Percentiles rank a stretch among this genome's conserved stretches.
Conservation (phyloP, 1,284 basidiomycete genomes). For the Ustilago trichophora region DNA sequence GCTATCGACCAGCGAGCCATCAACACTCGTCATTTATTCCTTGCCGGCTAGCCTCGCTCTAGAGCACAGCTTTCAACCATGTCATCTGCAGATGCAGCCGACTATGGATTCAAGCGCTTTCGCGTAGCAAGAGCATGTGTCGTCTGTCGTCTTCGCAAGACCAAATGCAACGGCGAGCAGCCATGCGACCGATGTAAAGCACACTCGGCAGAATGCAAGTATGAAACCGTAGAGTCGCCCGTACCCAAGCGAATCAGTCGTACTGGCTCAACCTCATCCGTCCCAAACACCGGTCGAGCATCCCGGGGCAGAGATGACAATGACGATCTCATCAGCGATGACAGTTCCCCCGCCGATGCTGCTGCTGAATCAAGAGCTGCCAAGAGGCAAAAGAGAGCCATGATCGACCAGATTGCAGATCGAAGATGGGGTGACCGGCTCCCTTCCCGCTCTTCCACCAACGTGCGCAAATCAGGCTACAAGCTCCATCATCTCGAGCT, state of each 20-base stretch:
- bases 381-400: slow-evolving; percentile 34
- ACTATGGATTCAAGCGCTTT: slow-evolving; percentile 46
- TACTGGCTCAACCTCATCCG: slow-evolving; percentile 15
- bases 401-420: slow-evolving; percentile 46
- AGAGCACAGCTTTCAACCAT: slow-evolving; percentile 1
- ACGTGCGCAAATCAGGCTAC: slow-evolving; percentile 29
- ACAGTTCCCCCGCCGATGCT: slow-evolving; percentile 10
- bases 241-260: slow-evolving; percentile 22
- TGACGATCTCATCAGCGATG: slow-evolving; percentile 12
- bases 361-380: slow-evolving; percentile 22
- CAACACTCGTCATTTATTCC: too few relatives aligned
- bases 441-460: slow-evolving; percentile 15
- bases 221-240: slow-evolving; percentile 37
- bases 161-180: slow-evolving; percentile 47
- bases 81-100: slow-evolving; percentile 48
- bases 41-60: neutral
- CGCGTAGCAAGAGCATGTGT: slow-evolving; percentile 39
- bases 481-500: slow-evolving; percentile 37
- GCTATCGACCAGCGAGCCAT: too few relatives aligned
- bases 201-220: slow-evolving; percentile 43
- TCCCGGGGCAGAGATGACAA: slow-evolving; percentile 14
- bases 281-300: slow-evolving; percentile 3
- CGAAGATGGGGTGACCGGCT: slow-evolving; percentile 31
- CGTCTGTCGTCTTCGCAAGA: slow-evolving; percentile 45
- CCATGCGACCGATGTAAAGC: slow-evolving; percentile 48